Conservation (phyloP, 176 grass and related monocot genomes). For the Dendrocalamus sinicus region DNA sequence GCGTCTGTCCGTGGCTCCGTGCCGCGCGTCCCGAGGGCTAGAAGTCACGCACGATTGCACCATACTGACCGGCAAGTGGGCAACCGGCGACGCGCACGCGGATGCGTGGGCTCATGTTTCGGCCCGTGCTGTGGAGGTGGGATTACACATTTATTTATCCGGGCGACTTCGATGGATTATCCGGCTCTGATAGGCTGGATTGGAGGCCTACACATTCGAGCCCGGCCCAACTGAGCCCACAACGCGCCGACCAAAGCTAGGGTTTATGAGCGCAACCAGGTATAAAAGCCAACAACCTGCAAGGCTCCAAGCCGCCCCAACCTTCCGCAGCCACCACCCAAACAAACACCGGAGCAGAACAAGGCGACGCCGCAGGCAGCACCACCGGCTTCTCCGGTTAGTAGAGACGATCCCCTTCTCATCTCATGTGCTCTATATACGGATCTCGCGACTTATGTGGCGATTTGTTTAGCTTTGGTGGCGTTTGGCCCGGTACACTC, state of each 20-base stretch:
- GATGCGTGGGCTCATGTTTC: not conserved
- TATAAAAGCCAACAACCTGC: conserved; percentile 41
- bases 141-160: not conserved
- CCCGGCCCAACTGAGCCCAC: not conserved
- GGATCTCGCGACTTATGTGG: not conserved
- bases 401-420: not conserved
- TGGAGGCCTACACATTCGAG: not conserved
- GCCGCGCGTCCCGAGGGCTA: not conserved
- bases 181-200: not conserved
- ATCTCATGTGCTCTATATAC: not conserved
- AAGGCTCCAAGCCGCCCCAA: not conserved
- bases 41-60: not conserved
- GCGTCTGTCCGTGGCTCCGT: not conserved
- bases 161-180: not conserved
- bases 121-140: not conserved
- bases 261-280: conserved; percentile 34
- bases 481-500: not conserved
- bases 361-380: conserved; percentile 33
- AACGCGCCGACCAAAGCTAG: conserved; percentile 26
- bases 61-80: not conserved
- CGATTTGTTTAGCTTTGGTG: not conserved
- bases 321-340: conserved; percentile 35
- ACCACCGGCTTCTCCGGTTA: conserved; percentile 39
- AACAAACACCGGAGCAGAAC: not conserved
- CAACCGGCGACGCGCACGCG: not conserved